A percentile compares a stretch with the other conserved stretches of the same genome.
phyloP scores from a whole-genome alignment of 306 rosid species.

The Ammopiptanthus mongolicus region DNA sequence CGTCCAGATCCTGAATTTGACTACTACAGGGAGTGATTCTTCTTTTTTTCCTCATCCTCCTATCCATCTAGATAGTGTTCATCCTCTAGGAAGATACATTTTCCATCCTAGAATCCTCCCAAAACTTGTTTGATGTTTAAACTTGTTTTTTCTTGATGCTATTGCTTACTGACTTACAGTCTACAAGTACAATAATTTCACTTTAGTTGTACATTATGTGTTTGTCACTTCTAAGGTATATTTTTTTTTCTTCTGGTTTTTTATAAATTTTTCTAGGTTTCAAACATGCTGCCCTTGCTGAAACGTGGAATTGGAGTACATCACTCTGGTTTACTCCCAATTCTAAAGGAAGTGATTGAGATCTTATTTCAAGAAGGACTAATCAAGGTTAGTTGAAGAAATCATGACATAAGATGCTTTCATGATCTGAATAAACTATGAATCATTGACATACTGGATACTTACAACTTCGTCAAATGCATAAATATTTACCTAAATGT shows the following conservation, averaged over 20 bases:
- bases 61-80: too few species aligned
- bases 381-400: slow-evolving; percentile 70
- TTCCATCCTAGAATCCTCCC: neutral
- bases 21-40: too few species aligned
- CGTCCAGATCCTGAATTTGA: too few species aligned
- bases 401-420: neutral
- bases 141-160: neutral
- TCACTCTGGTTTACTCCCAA: slow-evolving; percentile 98
- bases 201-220: neutral
- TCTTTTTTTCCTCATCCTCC: too few species aligned
- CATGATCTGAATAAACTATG: neutral
- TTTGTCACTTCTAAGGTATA: neutral
- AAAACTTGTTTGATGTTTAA: neutral
- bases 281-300: slow-evolving; percentile 85
- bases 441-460: neutral
- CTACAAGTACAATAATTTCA: neutral
- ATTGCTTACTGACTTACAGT: neutral
- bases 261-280: slow-evolving; percentile 47
- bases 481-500: neutral
- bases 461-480: neutral
- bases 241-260: neutral
- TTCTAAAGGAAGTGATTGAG: slow-evolving; percentile 94
- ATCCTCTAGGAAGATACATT: neutral
- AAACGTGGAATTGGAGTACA: slow-evolving; percentile 98
- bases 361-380: slow-evolving; percentile 93